These are phyloP conservation scores for Glutinoglossum americanum DNA, from an alignment of 495 filamentous ascomycete genomes.

Conservation along the genomic window DNA sequence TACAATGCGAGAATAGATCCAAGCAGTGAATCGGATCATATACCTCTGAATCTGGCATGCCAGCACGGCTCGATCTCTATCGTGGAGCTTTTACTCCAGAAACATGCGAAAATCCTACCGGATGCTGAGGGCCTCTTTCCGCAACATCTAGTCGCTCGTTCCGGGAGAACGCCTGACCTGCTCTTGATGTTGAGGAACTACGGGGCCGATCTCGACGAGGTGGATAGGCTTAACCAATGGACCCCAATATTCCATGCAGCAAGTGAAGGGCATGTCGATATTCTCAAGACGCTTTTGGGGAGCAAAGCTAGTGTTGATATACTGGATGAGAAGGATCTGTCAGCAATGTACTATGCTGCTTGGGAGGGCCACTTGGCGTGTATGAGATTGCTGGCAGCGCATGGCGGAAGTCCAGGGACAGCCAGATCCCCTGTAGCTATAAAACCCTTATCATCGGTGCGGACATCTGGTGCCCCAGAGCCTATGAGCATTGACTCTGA, in stretches of 20 bases:
- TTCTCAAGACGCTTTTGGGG: constrained; percentile 55
- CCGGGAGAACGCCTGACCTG: constrained; percentile 57
- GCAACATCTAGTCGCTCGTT: constrained; percentile 90
- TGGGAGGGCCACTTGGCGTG: constrained; percentile 96
- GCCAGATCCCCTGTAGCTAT: constrained; percentile 15
- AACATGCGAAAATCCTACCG: constrained; percentile 53
- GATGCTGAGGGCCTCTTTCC: constrained; percentile 94
- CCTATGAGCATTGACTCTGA: constrained; percentile 58
- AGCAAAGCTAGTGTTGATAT: constrained; percentile 52
- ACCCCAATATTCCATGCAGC: constrained; percentile 91
- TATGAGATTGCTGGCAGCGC: constrained; percentile 62
- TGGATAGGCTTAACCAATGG: constrained; percentile 92
- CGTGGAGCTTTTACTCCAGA: constrained; percentile 61
- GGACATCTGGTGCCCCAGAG: constrained; percentile 21
- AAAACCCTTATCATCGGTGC: constrained; percentile 10
- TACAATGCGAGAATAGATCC: constrained; percentile 63
- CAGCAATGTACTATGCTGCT: constrained; percentile 93
- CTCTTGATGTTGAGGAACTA: constrained; percentile 61
- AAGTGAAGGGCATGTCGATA: constrained; percentile 84
- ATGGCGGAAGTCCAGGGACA: constrained; percentile 17
- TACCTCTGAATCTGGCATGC: constrained; percentile 83
- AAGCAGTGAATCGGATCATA: constrained; percentile 65
- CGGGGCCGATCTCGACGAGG: constrained; percentile 79
- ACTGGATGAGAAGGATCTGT: constrained; percentile 75
- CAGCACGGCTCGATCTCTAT: constrained; percentile 72